Evolutionary conservation across 441 rosid genomes (phyloP), one percentile per base, ranked within the genome.

Genomic region (Dalechampia spathulata): DNA sequence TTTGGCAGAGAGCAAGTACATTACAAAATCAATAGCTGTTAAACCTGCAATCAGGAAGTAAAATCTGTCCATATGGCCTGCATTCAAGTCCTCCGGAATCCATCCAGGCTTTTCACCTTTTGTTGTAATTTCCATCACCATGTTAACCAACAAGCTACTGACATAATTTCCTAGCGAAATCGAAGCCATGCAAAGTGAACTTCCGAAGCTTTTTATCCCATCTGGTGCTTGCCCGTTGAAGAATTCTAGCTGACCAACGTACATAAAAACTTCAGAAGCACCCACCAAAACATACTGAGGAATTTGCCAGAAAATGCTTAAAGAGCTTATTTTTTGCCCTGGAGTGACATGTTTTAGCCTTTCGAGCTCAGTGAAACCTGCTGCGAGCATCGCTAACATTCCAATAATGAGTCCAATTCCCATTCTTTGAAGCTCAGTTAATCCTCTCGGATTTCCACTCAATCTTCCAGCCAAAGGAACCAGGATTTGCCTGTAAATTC

Each of bases 141-240:
- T 64, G 62, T 57, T 68, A 20, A 91, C 87, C 61, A 91, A 64
- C 76, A 84, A 41, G 67, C 93, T 91, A 47, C 96, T 88, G 1
- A 77, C 83, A 16, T 79, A 91, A 53, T 91, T 91, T 16, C 98
- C 96, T 19, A 91, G 74, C 14, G 96, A 87, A 38, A 88, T 91
- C 1, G 95, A 91, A 17, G 95, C 98, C 98, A 91, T 91, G 54
- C 95, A 91, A 27, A 88, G 87, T 0, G 96, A 91, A 69, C 95
- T 88, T 14, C 96, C 98, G 5, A 88, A 80, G 78, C 94, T 88
- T 70, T 91, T 88, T 37, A 88, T 77, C 46, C 96, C 98, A 19
- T 86, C 96, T 1, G 96, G 96, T 7, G 96, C 87, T 55, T 91
- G 93, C 16, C 79, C 90, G 15, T 83, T 88, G 60, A 91, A 91